Conservation (phyloP, 805 yeast species). For the Sporopachydermia quercuum region DNA sequence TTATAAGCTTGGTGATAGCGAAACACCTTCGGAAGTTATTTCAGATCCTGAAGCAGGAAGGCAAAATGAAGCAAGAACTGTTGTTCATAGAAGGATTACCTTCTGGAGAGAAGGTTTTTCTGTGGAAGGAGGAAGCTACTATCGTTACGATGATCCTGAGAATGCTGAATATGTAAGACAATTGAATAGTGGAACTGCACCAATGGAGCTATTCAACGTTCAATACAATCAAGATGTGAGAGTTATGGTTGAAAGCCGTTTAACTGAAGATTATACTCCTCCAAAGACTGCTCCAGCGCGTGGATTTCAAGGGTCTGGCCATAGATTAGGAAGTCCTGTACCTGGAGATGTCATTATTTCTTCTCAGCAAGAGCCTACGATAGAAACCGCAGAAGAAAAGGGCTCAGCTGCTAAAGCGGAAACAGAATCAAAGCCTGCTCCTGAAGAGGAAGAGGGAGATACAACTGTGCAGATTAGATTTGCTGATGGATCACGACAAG, state of each 20-base stretch:
- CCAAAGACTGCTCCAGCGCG: constrained; percentile 48
- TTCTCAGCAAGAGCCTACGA: constrained; percentile 3
- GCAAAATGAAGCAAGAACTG: constrained; percentile 20
- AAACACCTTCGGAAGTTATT: constrained; percentile 16
- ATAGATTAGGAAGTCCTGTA: constrained; percentile 78
- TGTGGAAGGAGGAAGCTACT: constrained; percentile 80
- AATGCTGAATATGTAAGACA: constrained; percentile 67
- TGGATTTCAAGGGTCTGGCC: constrained; percentile 71
- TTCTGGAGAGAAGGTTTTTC: constrained; percentile 97
- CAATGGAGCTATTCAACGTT: constrained; percentile 67
- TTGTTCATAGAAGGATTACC: constrained; percentile 68
- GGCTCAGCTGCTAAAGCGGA: constrained; percentile 13
- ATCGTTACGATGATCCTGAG: constrained; percentile 84
- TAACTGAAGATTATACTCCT: constrained; percentile 69
- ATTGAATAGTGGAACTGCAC: constrained; percentile 83
- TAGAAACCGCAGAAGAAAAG: constrained; percentile 6
- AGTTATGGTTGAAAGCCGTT: constrained; percentile 65
- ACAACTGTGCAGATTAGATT: constrained; percentile 68
- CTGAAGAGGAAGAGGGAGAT: constrained; percentile 35
- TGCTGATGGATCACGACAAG: constrained; percentile 62
- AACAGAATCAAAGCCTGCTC: constrained; percentile 12
- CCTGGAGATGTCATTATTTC: constrained; percentile 41
- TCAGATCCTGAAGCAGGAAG: constrained; percentile 19
- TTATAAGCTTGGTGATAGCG: constrained; percentile 35
- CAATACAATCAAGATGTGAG: constrained; percentile 88